Base-by-base conservation (phyloP, 2,329 filamentous ascomycete genomes). In the Fusarium palustre region DNA sequence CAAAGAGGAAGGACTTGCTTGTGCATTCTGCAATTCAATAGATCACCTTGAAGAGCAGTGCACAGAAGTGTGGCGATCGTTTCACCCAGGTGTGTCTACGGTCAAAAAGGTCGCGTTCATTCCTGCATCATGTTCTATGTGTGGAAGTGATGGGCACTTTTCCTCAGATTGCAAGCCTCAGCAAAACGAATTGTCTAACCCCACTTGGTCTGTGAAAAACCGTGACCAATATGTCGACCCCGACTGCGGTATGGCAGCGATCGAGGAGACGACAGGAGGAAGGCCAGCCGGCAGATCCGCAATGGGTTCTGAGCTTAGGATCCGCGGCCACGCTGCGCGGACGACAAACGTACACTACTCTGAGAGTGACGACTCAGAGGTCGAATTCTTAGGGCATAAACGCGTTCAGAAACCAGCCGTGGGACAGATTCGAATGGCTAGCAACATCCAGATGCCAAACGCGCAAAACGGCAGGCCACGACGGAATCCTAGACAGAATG, bases 41-140 rank as follows among this genome's bases (percentile, higher is more conserved):
- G 81, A 84, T 11, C 91, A 93, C 71, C 70, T 84, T 11, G 91
- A 92, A 74, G 75, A 81, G 15, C 78, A 84, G 4, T 93, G 91
- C 75, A 83, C 86, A 55, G 80, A 83, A 48, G 79, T 90, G 25
- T 92, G 89, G 89, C 82, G 85, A 59, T 87, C 83, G 20, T 90
- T 85, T 74, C 76, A 79, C 15, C 82, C 81, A 3, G 76, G 79
- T 16, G 71, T 78, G 12, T 74, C 78, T 18, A 77, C 77, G 16
- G 78, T 83, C 49, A 81, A 79, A 59, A 87, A 82, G 63, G 86
- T 90, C 39, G 78, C 78, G 49, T 76, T 77, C 31, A 81, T 91
- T 22, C 81, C 82, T 1, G 77, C 82, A 1, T 85, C 82, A 55
- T 91, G 89, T 76, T 88, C 87, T 60, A 76, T 75, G 36, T 91